Evolutionary conservation across 2,329 filamentous ascomycete genomes (phyloP).

Genomic region (Penicillium sp.): DNA sequence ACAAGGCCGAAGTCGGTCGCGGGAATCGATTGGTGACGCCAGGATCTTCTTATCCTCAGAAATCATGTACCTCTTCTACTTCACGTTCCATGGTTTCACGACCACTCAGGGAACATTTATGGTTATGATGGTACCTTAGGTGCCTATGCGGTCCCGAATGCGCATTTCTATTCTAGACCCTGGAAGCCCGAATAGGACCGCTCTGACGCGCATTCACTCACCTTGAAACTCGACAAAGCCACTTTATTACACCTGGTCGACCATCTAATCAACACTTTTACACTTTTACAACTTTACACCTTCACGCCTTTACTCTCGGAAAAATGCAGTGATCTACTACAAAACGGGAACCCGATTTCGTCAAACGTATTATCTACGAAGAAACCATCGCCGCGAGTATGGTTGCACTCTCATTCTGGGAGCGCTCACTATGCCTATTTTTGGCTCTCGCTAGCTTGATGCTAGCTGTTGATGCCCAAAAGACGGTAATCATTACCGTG

Average conservation of each 20-base stretch:
- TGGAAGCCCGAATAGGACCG: neutral
- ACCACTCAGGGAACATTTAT: neutral
- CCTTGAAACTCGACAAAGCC: neutral
- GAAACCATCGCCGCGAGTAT: neutral
- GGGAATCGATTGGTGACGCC: slow-evolving; percentile 11
- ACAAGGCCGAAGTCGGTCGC: neutral
- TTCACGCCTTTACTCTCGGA: too few species aligned
- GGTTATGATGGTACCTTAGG: neutral
- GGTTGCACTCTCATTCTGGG: neutral
- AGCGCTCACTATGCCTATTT: neutral
- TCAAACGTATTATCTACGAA: neutral
- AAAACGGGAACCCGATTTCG: neutral
- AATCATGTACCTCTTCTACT: slow-evolving; percentile 5
- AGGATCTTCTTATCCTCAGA: neutral
- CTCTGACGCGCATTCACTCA: neutral
- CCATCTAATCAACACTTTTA: too few species aligned
- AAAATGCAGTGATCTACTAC: neutral
- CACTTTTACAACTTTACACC: neutral
- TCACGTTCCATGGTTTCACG: neutral
- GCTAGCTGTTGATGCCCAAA: neutral
- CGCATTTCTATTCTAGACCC: neutral
- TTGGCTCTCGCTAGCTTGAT: neutral
- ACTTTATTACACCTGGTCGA: neutral
- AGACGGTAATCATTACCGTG: slow-evolving; percentile 10
- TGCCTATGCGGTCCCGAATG: neutral